These are phyloP conservation scores for Abortiporus biennis DNA, from an alignment of 1,284 basidiomycete species.

Conservation along the genomic window DNA sequence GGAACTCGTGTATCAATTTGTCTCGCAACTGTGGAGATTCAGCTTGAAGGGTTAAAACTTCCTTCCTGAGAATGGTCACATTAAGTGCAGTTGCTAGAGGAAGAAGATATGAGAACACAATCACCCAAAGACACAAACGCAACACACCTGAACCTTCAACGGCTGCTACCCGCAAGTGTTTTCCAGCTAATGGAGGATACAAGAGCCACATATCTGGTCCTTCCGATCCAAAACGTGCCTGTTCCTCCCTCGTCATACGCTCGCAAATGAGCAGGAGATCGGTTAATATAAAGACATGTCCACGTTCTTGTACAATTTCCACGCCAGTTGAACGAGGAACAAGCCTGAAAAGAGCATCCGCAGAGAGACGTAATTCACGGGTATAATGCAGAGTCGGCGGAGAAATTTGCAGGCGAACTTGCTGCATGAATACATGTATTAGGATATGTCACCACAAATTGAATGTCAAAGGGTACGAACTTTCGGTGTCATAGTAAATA, in stretches of 20 bases:
- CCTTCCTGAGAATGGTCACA: constrained; percentile 86
- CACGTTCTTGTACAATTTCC: constrained; percentile 70
- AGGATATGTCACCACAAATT: background rate
- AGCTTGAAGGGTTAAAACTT: constrained; percentile 67
- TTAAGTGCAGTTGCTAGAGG: constrained; percentile 63
- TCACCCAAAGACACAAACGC: constrained; percentile 10
- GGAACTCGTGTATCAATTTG: constrained; percentile 68
- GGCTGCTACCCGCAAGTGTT: constrained; percentile 77
- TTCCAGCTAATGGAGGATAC: constrained; percentile 94
- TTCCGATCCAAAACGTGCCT: constrained; percentile 37
- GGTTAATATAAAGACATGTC: constrained; percentile 86
- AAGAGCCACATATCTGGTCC: constrained; percentile 88
- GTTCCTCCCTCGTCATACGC: constrained; percentile 67
- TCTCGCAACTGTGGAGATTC: constrained; percentile 63
- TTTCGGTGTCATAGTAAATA: constrained; percentile 96
- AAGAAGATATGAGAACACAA: constrained; percentile 4
- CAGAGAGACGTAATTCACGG: constrained; percentile 74
- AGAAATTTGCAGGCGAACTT: constrained; percentile 87
- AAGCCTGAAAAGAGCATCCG: constrained; percentile 74
- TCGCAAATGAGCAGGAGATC: constrained; percentile 91
- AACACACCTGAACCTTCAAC: constrained; percentile 49
- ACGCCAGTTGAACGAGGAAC: constrained; percentile 71
- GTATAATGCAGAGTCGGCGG: constrained; percentile 77
- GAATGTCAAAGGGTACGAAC: constrained; percentile 35
- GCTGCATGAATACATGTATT: constrained; percentile 36